Conservation (phyloP, 148 eudicot species). For the Limonium bicolor region DNA sequence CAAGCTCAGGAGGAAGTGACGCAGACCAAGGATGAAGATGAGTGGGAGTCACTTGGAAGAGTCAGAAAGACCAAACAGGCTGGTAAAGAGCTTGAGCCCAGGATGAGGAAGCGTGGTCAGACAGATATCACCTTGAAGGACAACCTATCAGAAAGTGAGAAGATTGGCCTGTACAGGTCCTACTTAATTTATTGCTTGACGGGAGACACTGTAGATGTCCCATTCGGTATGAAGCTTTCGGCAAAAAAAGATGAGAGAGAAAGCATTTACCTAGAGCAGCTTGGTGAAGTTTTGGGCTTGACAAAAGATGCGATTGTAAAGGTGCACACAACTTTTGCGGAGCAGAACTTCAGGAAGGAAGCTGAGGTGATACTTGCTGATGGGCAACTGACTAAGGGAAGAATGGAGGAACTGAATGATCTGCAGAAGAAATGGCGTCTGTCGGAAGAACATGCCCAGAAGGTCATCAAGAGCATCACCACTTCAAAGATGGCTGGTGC, state of each 20-base stretch:
- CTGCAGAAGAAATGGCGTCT: conserved; percentile 70
- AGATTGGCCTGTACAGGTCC: conserved; percentile 68
- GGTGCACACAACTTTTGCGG: conserved; percentile 69
- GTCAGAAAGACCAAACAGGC: conserved; percentile 48
- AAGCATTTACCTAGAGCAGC: conserved; percentile 54
- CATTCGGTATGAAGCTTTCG: conserved; percentile 57
- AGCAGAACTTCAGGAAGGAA: conserved; percentile 61
- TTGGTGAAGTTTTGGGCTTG: conserved; percentile 73
- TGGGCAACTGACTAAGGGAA: conserved; percentile 68
- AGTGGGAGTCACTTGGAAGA: conserved; percentile 71
- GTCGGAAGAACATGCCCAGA: conserved; percentile 77
- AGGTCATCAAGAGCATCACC: conserved; percentile 68
- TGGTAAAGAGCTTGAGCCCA: conserved; percentile 20
- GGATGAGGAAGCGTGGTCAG: conserved; percentile 36
- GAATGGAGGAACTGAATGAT: conserved; percentile 57
- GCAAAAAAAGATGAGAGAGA: conserved; percentile 58
- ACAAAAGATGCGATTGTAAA: conserved; percentile 52
- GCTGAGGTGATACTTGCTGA: conserved; percentile 94
- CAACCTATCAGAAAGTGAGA: conserved; percentile 68
- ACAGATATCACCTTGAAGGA: conserved; percentile 69
- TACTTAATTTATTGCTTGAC: conserved; percentile 64
- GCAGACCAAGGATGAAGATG: conserved; percentile 28
- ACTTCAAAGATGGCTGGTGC: conserved; percentile 68
- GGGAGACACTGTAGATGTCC: conserved; percentile 47
- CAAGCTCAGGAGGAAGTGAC: conserved; percentile 28